Evolutionary conservation across 148 eudicot genomes (phyloP).

Genomic region (Arbutus unedo): DNA sequence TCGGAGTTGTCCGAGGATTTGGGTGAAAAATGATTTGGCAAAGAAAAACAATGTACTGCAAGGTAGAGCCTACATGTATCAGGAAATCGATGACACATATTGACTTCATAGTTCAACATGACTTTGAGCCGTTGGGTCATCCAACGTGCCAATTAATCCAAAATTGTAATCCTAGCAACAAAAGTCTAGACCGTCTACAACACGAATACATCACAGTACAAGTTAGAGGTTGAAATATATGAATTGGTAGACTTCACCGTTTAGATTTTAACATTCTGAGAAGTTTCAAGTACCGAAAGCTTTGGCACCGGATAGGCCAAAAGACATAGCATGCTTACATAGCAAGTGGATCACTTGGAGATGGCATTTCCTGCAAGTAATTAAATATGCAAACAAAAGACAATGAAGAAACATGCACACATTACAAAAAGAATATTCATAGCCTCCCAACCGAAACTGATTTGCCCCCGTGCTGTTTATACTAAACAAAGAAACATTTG

Average conservation of each 20-base stretch:
- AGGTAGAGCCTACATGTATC: not conserved
- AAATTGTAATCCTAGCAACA: not conserved
- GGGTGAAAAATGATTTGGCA: constrained; percentile 1
- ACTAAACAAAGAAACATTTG: not conserved
- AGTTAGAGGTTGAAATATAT: not conserved
- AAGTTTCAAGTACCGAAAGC: not conserved
- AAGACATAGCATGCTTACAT: not conserved
- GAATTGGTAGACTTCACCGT: not conserved
- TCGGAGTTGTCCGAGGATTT: not conserved
- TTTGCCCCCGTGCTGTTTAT: not conserved
- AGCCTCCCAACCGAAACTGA: not conserved
- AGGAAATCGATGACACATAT: not conserved
- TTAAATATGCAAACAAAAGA: not conserved
- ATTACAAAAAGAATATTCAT: not conserved
- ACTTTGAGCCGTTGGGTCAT: not conserved
- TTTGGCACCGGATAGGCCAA: not conserved
- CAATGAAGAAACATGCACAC: not conserved
- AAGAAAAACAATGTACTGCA: constrained; percentile 1
- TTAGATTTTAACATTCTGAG: not conserved
- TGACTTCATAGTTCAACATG: not conserved
- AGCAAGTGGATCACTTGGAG: not conserved
- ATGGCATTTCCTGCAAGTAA: not conserved
- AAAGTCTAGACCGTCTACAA: not conserved
- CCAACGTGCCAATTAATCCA: not conserved
- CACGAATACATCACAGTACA: not conserved